phyloP scores from a whole-genome alignment of 768 basidiomycete species.

The Lentinula raphanica region DNA sequence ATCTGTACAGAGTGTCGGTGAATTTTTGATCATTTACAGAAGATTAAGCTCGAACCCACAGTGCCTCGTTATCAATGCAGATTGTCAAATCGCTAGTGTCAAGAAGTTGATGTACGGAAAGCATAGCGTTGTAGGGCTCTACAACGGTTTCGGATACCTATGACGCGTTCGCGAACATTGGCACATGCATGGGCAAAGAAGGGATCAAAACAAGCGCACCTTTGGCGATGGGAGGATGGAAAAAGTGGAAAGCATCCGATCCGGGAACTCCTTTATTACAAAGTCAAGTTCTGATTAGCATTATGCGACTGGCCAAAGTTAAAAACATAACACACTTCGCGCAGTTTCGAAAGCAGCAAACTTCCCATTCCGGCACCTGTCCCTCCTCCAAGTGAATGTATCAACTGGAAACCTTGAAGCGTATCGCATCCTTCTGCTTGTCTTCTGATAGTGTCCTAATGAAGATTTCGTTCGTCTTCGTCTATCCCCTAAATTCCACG shows the following conservation, averaged over 20 bases:
- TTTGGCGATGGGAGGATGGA: constrained; percentile 52
- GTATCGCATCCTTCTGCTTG: constrained; percentile 81
- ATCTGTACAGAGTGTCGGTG: constrained; percentile 35
- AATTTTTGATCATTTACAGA: not conserved
- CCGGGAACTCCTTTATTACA: constrained; percentile 40
- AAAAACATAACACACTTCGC: constrained; percentile 51
- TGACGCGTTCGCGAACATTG: not conserved
- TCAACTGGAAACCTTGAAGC: constrained; percentile 85
- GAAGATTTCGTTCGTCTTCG: not conserved
- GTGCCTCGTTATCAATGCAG: constrained; percentile 83
- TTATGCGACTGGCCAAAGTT: not conserved
- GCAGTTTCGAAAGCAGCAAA: constrained; percentile 72
- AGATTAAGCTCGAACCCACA: constrained; percentile 39
- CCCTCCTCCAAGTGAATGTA: constrained; percentile 89
- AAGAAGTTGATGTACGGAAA: constrained; percentile 85
- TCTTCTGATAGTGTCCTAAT: constrained; percentile 67
- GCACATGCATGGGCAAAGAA: not conserved
- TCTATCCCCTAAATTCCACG: not conserved
- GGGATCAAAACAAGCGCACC: constrained; percentile 16
- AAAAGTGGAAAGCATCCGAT: constrained; percentile 52
- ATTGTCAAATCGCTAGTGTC: constrained; percentile 83
- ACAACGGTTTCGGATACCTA: constrained; percentile 52
- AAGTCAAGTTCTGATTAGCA: not conserved
- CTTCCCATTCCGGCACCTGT: constrained; percentile 86
- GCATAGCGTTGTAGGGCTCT: constrained; percentile 81